Percentiles rank a stretch among this genome's conserved stretches.
Conservation (phyloP, 2,329 filamentous ascomycete species). For the Fusarium nodosum region DNA sequence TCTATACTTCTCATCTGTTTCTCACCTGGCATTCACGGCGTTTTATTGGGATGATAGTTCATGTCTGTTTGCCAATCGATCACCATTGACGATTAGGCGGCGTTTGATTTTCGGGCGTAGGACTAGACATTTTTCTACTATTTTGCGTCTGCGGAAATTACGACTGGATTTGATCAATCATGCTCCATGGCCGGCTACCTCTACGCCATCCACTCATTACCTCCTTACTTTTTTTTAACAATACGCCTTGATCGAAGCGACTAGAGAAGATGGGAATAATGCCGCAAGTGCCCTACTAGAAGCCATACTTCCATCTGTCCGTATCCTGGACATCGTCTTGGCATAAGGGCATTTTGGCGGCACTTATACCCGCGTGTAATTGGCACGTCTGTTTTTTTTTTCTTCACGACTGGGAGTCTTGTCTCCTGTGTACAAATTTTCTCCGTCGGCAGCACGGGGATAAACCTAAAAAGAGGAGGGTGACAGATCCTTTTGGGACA, state of each 20-base stretch:
- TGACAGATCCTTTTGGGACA: conserved; percentile 43
- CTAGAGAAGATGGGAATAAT: conserved; percentile 43
- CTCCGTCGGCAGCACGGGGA: conserved; percentile 12
- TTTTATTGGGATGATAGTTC: conserved; percentile 57
- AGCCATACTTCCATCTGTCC: conserved; percentile 18
- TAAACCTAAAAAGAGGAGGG: conserved; percentile 43
- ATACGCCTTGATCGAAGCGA: conserved; percentile 49
- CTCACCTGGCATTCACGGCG: conserved; percentile 59
- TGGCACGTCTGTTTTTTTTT: conserved; percentile 43
- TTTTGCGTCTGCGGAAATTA: conserved; percentile 50
- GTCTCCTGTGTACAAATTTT: conserved; percentile 48
- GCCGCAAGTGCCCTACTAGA: conserved; percentile 25
- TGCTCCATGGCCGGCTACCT: conserved; percentile 48
- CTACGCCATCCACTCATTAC: conserved; percentile 60
- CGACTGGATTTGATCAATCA: conserved; percentile 51
- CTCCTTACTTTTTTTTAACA: conserved; percentile 47
- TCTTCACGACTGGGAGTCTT: conserved; percentile 41
- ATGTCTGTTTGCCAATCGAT: conserved; percentile 55
- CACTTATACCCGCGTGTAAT: conserved; percentile 42
- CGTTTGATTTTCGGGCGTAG: conserved; percentile 57
- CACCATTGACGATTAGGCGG: conserved; percentile 53
- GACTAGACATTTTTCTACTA: conserved; percentile 51
- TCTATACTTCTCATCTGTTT: conserved; percentile 22
- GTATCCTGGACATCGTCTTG: conserved; percentile 17
- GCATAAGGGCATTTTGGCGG: conserved; percentile 22